Base-by-base conservation (phyloP, 805 yeast genomes). In the Ogataea pini region DNA sequence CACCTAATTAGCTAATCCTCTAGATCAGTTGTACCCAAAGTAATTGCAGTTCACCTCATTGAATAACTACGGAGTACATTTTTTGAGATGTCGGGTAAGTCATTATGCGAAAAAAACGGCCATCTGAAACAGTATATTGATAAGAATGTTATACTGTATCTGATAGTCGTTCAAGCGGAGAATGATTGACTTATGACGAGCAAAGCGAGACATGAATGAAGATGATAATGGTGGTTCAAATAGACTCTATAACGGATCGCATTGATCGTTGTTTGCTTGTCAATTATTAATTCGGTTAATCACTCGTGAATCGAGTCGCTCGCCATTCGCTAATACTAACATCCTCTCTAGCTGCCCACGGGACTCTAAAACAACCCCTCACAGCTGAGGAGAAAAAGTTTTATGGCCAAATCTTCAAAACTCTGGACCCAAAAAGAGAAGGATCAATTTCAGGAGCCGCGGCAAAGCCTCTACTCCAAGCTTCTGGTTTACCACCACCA, bases 381-480 rank as follows among this genome's bases (percentile, higher is more conserved):
- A 76, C 94, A 8, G 73, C 83, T 19, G 96, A 89, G 51, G 99
- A 94, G 69, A 82, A 85, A 65, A 73, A 75, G 52, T 72, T 80
- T 46, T 90, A 81, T 64, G 82, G 86, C n/a, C 82, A 80, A 50
- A 75, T 90, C 44, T 94, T 94, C 74, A 79, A 79, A 52, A 75
- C 85, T 38, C 75, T 92, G 58, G 99, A 94, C 66, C 78, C 85
- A 3, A 94, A 87, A 58, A 76, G 77, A 38, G 70, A 85, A 38
- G 96, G 96, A 4, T 76, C 85, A 25, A 86, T 92, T 49, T 86
- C 97, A 3, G 99, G 99, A 29, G 91, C 86, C 32, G 82, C 84
- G 33, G 88, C 96, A 10, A 80, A 94, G 56, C 76, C 89, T 10
- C 74, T 95, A 6, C 82, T 94, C 54, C 96, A 90, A 59, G 86